Evolutionary conservation across 2,329 filamentous ascomycete species (phyloP), one percentile per base, ranked within the genome.

Genomic region (Botrytis elliptica): DNA sequence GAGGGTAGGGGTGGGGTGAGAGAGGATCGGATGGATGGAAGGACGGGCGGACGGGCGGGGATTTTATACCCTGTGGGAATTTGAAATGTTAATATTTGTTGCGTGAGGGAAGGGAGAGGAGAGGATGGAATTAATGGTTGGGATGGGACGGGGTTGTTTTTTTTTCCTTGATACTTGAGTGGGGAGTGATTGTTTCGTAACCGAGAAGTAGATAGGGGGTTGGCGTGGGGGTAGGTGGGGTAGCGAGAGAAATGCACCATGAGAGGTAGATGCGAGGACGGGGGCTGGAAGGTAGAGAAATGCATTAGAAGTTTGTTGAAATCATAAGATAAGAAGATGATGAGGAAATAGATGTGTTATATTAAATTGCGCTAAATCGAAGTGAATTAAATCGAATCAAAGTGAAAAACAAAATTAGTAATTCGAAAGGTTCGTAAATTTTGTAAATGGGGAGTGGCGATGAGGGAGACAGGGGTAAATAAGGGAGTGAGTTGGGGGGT

Each of bases 1-100:
- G 16, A 29, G 10, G 38, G 46, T 12, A 14, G 36, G 18, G 38
- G 9, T 20, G 36, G 62, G 62, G 22, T 5, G 5, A 22, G 42
- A 12, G 33, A 22, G 33, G 65, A 25, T 16, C 10, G 42, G 40
- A 44, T 36, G 42, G 5, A 65, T 14, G 22, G 33, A 20, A 29
- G 33, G 49, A n/a, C 8, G 49, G 25, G 4, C 14, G 6, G 14
- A 14, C 0, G 14, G 42, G 44, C 18, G 42, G 65, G 65, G 65
- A 68, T 68, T 29, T 68, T 55, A 68, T 68, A 68, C 65, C 65
- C 65, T 29, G 46, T 68, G 16, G 65, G 25, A 55, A 55, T 55
- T 40, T 22, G 36, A 46, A 25, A 29, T 29, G 25, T 55, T 55
- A 49, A 10, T 55, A 25, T 14, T 55, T 18, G n/a, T 55, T 29